A percentile compares a stretch with the other conserved stretches of the same genome.
phyloP scores from a whole-genome alignment of 2,329 filamentous ascomycete genomes.

The Trichophyton simii region DNA sequence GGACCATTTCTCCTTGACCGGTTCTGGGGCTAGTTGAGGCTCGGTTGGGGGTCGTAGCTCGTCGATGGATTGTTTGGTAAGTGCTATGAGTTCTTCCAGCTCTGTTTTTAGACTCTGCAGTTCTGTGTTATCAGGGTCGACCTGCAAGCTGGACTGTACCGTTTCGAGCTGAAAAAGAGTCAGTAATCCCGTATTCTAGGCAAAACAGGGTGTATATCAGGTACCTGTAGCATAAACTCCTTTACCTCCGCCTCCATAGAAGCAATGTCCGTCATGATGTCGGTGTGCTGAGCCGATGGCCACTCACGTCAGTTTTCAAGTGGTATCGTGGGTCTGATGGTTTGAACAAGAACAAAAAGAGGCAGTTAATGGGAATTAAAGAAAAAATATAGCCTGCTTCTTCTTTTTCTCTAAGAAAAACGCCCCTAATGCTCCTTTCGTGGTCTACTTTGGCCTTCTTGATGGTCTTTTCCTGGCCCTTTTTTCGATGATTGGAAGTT shows the following conservation, averaged over 20 bases:
- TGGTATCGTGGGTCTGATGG: neutral
- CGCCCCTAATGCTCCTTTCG: neutral
- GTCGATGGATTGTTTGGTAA: slow-evolving; percentile 67
- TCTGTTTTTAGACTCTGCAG: slow-evolving; percentile 65
- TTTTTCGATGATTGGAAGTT: no score
- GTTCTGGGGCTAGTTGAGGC: slow-evolving; percentile 37
- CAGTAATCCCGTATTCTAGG: neutral
- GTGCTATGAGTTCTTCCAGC: slow-evolving; percentile 67
- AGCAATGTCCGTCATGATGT: slow-evolving; percentile 32
- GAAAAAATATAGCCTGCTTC: neutral
- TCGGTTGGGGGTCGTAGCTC: slow-evolving; percentile 55
- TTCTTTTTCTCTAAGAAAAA: neutral
- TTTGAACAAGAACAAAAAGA: neutral
- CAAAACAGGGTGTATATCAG: neutral
- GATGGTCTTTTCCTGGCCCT: no score
- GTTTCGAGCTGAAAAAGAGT: slow-evolving; percentile 53
- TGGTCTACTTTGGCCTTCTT: neutral
- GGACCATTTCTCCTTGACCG: slow-evolving; percentile 61
- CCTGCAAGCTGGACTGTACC: slow-evolving; percentile 60
- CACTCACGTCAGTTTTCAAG: neutral
- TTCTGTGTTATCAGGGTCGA: slow-evolving; percentile 68
- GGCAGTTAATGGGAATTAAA: neutral
- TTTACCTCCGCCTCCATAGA: slow-evolving; percentile 41
- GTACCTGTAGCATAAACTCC: slow-evolving; percentile 48
- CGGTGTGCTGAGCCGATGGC: neutral